phyloP scores from a whole-genome alignment of 1,284 basidiomycete genomes.

The Ganoderma meredithae region DNA sequence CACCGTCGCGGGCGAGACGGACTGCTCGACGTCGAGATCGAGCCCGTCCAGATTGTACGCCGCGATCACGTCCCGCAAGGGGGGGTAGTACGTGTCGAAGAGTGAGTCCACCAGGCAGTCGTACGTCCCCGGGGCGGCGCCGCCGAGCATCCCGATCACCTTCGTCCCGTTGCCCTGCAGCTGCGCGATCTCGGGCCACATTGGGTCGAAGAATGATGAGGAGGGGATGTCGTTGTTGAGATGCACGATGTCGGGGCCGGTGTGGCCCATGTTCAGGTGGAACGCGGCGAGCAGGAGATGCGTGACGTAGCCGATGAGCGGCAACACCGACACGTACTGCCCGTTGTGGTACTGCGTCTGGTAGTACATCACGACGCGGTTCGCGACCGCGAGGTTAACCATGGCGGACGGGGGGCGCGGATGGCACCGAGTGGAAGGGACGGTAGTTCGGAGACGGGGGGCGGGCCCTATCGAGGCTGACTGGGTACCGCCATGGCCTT shows the following conservation, averaged over 20 bases:
- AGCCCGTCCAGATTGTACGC: conserved; percentile 23
- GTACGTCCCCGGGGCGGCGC: conserved; percentile 24
- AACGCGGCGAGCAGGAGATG: conserved; percentile 25
- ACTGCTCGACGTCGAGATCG: conserved; percentile 26
- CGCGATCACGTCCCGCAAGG: conserved; percentile 19
- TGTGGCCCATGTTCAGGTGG: conserved; percentile 24
- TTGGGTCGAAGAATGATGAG: conserved; percentile 19
- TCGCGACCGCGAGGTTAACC: conserved; percentile 20
- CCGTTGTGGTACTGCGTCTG: conserved; percentile 24
- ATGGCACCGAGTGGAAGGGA: not conserved
- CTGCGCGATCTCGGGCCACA: conserved; percentile 24
- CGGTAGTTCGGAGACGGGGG: not conserved
- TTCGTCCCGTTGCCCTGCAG: conserved; percentile 26
- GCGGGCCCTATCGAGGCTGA: not conserved
- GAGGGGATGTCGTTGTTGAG: conserved; percentile 19
- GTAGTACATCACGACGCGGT: conserved; percentile 27
- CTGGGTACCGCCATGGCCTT: not conserved
- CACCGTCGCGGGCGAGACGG: conserved; percentile 19
- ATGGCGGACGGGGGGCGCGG: not conserved
- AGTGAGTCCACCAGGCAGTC: conserved; percentile 18
- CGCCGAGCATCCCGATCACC: conserved; percentile 23
- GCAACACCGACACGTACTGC: conserved; percentile 21
- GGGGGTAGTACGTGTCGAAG: conserved; percentile 24
- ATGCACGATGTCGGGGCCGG: conserved; percentile 24
- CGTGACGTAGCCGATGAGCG: conserved; percentile 25